Evolutionary conservation across 768 basidiomycete genomes (phyloP).

Genomic region (Agaricus blazei): DNA sequence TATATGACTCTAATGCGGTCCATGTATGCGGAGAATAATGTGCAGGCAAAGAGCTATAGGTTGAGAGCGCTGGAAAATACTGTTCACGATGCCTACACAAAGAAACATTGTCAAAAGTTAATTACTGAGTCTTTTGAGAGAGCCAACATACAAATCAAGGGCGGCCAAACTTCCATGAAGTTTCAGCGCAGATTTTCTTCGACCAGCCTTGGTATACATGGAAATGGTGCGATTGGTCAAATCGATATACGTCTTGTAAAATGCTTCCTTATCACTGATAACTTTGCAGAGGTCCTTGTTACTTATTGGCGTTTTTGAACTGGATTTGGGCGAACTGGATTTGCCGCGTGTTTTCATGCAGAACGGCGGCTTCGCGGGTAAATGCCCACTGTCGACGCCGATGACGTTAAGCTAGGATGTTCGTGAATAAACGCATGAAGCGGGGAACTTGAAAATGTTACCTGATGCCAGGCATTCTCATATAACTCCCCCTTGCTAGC

Average conservation of each 20-base stretch:
- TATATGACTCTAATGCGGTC: conserved; percentile 74
- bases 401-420: conserved; percentile 74
- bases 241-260: conserved; percentile 73
- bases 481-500: conserved; percentile 86
- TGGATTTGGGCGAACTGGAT: conserved; percentile 17
- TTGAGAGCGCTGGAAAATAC: conserved; percentile 55
- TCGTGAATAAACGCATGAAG: neutral
- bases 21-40: conserved; percentile 82
- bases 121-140: neutral
- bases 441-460: conserved; percentile 22
- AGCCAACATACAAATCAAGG: conserved; percentile 70
- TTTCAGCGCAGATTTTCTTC: conserved; percentile 81
- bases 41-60: conserved; percentile 77
- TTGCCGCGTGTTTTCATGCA: conserved; percentile 35
- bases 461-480: conserved; percentile 87
- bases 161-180: conserved; percentile 84
- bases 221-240: conserved; percentile 82
- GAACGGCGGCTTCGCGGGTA: conserved; percentile 75
- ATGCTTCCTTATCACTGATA: conserved; percentile 49
- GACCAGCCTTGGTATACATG: conserved; percentile 75
- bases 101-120: neutral
- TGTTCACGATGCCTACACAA: conserved; percentile 59
- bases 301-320: conserved; percentile 37
- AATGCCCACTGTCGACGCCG: conserved; percentile 66
- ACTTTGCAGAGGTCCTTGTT: conserved; percentile 57